A percentile compares a stretch with the other conserved stretches of the same genome.
phyloP scores from a whole-genome alignment of 2,329 filamentous ascomycete species.

The Ascochyta fabae region DNA sequence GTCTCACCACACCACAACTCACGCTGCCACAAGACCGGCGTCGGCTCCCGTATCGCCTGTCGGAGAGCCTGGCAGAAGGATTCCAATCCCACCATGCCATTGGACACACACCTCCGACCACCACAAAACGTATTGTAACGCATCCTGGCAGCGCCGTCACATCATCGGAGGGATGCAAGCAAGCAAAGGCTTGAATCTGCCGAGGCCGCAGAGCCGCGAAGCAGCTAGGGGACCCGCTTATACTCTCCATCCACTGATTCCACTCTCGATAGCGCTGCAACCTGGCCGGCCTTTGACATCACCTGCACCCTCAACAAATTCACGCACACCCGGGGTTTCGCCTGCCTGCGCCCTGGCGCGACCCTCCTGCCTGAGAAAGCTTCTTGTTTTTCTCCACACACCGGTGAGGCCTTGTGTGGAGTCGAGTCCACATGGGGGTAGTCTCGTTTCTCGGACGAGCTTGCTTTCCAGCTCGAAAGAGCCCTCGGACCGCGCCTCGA shows the following conservation, averaged over 20 bases:
- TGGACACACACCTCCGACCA: slow-evolving; percentile 10
- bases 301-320: slow-evolving; percentile 22
- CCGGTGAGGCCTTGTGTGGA: slow-evolving; percentile 17
- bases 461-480: slow-evolving; percentile 6
- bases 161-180: slow-evolving; percentile 8
- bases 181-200: slow-evolving; percentile 19
- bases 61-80: slow-evolving; percentile 6
- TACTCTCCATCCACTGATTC: background rate
- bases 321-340: slow-evolving; percentile 20
- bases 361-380: slow-evolving; percentile 7
- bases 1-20: background rate
- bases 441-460: slow-evolving; percentile 8
- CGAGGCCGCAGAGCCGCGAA: slow-evolving; percentile 24
- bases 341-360: slow-evolving; percentile 2
- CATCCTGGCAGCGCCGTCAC: slow-evolving; percentile 4
- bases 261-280: slow-evolving; percentile 20
- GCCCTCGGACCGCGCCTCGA: slow-evolving; percentile 5
- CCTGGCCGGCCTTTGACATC: slow-evolving; percentile 18
- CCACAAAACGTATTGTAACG: background rate
- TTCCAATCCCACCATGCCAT: background rate
- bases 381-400: slow-evolving; percentile 22
- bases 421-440: slow-evolving; percentile 14
- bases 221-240: background rate
- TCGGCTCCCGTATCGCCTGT: slow-evolving; percentile 9
- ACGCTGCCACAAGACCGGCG: background rate